Percentiles rank a stretch among this genome's conserved stretches.
Evolutionary conservation across 148 eudicot genomes (phyloP).

Genomic region (Chenopodium berlandieri): DNA sequence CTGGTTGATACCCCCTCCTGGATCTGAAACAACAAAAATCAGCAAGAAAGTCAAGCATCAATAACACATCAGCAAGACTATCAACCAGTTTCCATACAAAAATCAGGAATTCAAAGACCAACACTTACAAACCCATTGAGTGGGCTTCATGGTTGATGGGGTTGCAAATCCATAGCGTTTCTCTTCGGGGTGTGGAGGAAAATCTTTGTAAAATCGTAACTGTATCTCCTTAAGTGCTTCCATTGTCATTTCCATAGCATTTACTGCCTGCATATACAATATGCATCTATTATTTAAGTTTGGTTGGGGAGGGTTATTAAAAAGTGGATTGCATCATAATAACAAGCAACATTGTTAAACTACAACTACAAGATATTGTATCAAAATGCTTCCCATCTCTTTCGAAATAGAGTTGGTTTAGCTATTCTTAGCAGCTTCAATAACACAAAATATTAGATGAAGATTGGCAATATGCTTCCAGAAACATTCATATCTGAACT

Average conservation of each 20-base stretch:
- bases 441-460: neutral
- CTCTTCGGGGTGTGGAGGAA: slow-evolving; percentile 83
- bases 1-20: slow-evolving; percentile 95
- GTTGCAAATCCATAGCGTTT: slow-evolving; percentile 83
- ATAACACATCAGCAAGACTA: slow-evolving; percentile 9
- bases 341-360: neutral
- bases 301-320: neutral
- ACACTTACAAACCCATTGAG: slow-evolving; percentile 96
- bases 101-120: neutral
- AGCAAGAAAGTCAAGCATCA: slow-evolving; percentile 5
- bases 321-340: neutral
- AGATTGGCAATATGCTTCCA: neutral
- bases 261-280: slow-evolving; percentile 59
- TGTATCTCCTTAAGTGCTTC: slow-evolving; percentile 91
- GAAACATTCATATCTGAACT: neutral
- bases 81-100: neutral
- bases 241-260: slow-evolving; percentile 92
- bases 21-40: slow-evolving; percentile 50
- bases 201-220: slow-evolving; percentile 74
- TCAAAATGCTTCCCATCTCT: neutral
- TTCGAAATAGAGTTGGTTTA: neutral
- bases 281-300: neutral
- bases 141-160: slow-evolving; percentile 98
- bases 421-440: neutral
- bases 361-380: neutral